Percentiles rank a stretch among this genome's conserved stretches.
These are phyloP conservation scores for Melanopsichium pennsylvanicum DNA, from an alignment of 1,284 basidiomycete genomes.

Conservation along the genomic window DNA sequence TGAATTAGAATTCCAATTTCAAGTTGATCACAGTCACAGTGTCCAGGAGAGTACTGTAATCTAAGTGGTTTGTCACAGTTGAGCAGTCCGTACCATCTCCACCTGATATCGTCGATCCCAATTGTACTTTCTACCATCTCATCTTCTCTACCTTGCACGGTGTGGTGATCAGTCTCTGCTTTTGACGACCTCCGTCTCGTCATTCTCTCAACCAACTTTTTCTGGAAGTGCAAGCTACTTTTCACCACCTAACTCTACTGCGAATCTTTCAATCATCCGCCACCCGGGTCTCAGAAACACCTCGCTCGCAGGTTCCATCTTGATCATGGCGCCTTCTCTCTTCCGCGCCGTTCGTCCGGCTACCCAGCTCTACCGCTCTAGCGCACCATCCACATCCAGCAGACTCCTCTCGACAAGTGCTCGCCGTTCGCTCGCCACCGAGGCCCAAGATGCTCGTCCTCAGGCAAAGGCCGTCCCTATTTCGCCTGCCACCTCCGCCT, in stretches of 20 bases:
- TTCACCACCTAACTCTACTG: background rate
- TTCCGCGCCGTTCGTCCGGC: constrained; percentile 43
- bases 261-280: constrained; percentile 8
- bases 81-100: background rate
- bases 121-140: no score
- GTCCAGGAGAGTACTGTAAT: background rate
- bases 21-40: no score
- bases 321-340: constrained; percentile 41
- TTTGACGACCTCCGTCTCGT: background rate
- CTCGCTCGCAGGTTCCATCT: background rate
- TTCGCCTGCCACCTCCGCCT: constrained; percentile 46
- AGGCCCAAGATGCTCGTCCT: constrained; percentile 41
- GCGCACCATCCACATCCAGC: constrained; percentile 31
- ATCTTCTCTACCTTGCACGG: background rate
- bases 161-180: constrained; percentile 7
- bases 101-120: no score
- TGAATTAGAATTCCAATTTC: no score
- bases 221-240: background rate
- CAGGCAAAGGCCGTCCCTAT: constrained; percentile 30
- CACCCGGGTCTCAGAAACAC: constrained; percentile 4
- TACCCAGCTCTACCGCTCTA: constrained; percentile 31
- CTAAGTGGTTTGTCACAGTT: constrained; percentile 8
- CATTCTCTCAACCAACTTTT: background rate
- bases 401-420: constrained; percentile 32
- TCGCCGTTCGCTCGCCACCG: constrained; percentile 48